phyloP scores from a whole-genome alignment of 2,329 filamentous ascomycete species.

The Penicillium sp. region DNA sequence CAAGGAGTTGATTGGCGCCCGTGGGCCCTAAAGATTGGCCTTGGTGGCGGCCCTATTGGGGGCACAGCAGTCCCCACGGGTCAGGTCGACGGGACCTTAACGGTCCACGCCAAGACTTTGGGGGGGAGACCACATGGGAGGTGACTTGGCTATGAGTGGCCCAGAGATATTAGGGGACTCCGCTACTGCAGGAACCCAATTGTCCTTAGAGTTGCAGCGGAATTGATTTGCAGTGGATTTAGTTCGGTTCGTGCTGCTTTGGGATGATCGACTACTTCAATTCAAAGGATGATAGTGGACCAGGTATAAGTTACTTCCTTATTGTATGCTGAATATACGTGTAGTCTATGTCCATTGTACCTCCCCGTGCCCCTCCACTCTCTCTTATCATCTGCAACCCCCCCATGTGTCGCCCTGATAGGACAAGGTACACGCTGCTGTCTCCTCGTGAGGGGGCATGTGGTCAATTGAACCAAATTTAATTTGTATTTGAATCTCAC shows the following conservation, averaged over 20 bases:
- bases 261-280: not conserved
- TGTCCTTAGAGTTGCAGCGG: constrained; percentile 22
- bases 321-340: not conserved
- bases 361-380: constrained; percentile 6
- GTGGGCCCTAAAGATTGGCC: not conserved
- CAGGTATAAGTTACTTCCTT: not conserved
- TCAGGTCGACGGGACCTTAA: constrained; percentile 6
- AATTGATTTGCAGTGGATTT: not conserved
- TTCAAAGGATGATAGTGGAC: not conserved
- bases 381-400: constrained; percentile 13
- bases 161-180: not conserved
- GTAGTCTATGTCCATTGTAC: constrained; percentile 1
- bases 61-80: not conserved
- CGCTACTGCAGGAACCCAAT: constrained; percentile 20
- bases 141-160: constrained; percentile 15
- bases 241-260: not conserved
- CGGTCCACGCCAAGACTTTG: constrained; percentile 13
- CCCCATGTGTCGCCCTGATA: constrained; percentile 39
- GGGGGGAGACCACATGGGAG: constrained; percentile 14
- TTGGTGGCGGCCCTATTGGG: not conserved
- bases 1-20: constrained; percentile 16
- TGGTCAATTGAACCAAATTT: not conserved
- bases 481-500: constrained; percentile 18
- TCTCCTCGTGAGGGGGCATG: constrained; percentile 8
- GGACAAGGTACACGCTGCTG: constrained; percentile 18